Evolutionary conservation across 225 moss, liverwort and hornwort species (phyloP), one percentile per base, ranked within the genome.

Genomic region (Takakia lepidozioides): DNA sequence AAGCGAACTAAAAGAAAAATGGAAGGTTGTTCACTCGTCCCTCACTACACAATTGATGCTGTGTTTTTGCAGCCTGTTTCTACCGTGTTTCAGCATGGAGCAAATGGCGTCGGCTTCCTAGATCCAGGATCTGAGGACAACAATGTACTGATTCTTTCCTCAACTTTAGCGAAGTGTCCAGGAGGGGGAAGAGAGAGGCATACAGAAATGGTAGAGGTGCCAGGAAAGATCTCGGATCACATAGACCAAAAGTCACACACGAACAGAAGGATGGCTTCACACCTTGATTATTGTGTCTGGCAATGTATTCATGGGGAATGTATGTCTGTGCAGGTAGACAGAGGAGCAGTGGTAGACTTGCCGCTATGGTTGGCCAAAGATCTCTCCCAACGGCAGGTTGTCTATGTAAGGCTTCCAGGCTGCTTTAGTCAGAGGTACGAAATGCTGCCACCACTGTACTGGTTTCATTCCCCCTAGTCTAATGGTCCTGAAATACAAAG

Each of bases 71-170:
- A 93, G 93, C 66, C 49, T 55, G 83, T 93, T 36, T 81, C 81
- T 1, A 63, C 83, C 3, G 71, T 66, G 20, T 93, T 93, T 50
- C 62, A 63, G 36, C 57, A 70, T 27, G 74, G 69, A 40, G 93
- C 93, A 17, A 84, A 81, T 48, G 93, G 93, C n/a, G 81, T 76
- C 7, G 93, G 86, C 13, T 70, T 84, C 27, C 81, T 93, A 9
- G 93, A 93, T 69, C 93, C 93, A 26, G 89, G 83, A 18, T 88
- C 88, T 25, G 88, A 93, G 62, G 86, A 93, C 55, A 79, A 93
- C 11, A 78, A 93, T 59, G 93, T 88, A 65, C 11, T 32, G 32
- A 32, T 32, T 32, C 32, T 32, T 32, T 32, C 7, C 0, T 32
- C n/a, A n/a, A n/a, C n/a, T n/a, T n/a, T n/a, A n/a, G n/a, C n/a